A percentile compares a stretch with the other conserved stretches of the same genome.
Conservation (phyloP, 306 rosid genomes). For the Corylus americana region DNA sequence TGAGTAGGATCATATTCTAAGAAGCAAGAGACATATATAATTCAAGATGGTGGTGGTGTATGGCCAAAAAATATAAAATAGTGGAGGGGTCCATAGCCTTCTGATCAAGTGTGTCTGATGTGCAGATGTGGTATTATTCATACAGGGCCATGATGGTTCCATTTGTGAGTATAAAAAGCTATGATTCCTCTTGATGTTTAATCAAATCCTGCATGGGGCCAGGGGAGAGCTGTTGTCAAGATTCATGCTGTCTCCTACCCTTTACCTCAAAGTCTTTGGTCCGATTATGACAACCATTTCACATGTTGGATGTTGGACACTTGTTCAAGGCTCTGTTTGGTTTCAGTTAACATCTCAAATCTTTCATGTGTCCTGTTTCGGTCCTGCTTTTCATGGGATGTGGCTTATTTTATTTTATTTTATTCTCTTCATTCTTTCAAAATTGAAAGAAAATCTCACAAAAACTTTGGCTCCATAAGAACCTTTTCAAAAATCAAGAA, state of each 20-base stretch:
- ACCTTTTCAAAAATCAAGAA: too few relatives aligned
- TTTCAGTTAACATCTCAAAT: slow-evolving; percentile 9
- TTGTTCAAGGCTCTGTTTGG: slow-evolving; percentile 39
- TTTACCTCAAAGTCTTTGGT: slow-evolving; percentile 51
- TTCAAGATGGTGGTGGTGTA: background rate
- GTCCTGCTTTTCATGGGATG: slow-evolving; percentile 21
- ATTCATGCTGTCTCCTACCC: slow-evolving; percentile 78
- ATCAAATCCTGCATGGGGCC: slow-evolving; percentile 60
- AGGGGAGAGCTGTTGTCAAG: slow-evolving; percentile 54
- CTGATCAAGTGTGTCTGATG: slow-evolving; percentile 30
- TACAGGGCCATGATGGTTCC: slow-evolving; percentile 47
- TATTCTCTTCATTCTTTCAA: background rate
- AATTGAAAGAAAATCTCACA: background rate
- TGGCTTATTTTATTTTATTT: background rate
- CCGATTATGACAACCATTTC: slow-evolving; percentile 66
- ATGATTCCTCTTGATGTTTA: slow-evolving; percentile 34
- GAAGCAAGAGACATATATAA: background rate
- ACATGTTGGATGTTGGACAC: slow-evolving; percentile 25
- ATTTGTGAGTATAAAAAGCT: slow-evolving; percentile 28
- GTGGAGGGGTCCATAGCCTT: slow-evolving; percentile 36
- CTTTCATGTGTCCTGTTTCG: slow-evolving; percentile 13
- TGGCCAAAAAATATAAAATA: background rate
- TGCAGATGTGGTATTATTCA: slow-evolving; percentile 49
- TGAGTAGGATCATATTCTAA: background rate
- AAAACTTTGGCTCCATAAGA: background rate